Conservation (phyloP, 306 rosid genomes). For the Crotalaria pallida region DNA sequence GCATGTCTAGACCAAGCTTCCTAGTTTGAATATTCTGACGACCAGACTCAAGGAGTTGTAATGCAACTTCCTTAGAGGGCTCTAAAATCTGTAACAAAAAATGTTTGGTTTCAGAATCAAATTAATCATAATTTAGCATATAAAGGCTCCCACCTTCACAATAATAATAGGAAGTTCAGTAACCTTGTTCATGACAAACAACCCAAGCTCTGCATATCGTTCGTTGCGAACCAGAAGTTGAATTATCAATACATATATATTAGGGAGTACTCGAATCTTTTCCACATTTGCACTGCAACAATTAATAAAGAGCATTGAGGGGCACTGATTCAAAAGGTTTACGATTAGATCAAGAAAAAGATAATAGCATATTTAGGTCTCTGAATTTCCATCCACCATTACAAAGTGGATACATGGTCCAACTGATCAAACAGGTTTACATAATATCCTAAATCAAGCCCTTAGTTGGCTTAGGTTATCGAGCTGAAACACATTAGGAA, state of each 20-base stretch:
- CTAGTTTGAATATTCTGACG: conserved; percentile 62
- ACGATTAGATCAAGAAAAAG: conserved; percentile 7
- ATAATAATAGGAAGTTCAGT: neutral
- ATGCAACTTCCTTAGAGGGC: conserved; percentile 91
- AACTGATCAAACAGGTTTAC: conserved; percentile 3
- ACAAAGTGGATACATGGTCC: neutral
- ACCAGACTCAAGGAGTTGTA: conserved; percentile 90
- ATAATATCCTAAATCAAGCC: conserved; percentile 11
- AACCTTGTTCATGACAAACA: conserved; percentile 86
- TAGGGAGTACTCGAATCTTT: conserved; percentile 69
- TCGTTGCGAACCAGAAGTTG: conserved; percentile 77
- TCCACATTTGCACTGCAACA: conserved; percentile 67
- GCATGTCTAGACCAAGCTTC: conserved; percentile 95
- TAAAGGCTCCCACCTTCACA: neutral
- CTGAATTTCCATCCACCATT: conserved; percentile 12
- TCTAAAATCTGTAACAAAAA: conserved; percentile 64
- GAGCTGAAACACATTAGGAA: neutral
- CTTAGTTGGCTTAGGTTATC: conserved; percentile 1
- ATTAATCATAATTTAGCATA: conserved; percentile 18
- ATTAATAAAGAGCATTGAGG: conserved; percentile 19
- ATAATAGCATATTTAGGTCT: neutral
- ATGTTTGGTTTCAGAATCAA: conserved; percentile 15
- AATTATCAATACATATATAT: conserved; percentile 58
- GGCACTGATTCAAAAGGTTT: neutral
- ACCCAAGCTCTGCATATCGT: conserved; percentile 78